Percentiles rank a stretch among this genome's conserved stretches.
Evolutionary conservation across 148 eudicot species (phyloP).

Genomic region (Silene conica): DNA sequence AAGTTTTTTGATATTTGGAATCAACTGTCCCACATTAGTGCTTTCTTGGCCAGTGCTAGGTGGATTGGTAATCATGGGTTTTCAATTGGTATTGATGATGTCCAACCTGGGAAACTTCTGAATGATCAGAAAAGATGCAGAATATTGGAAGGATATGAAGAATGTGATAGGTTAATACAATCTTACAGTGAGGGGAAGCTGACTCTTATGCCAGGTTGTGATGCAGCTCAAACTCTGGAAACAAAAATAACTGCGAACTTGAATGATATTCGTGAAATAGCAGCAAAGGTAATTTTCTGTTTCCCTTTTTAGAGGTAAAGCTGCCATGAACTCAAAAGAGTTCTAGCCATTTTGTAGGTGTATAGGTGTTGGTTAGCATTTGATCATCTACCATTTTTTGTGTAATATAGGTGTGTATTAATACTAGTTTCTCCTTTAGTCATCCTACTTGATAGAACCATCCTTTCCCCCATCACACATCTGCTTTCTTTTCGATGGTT

Average conservation of each 20-base stretch:
- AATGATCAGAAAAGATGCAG: constrained; percentile 34
- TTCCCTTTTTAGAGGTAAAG: background rate
- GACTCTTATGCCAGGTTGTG: constrained; percentile 66
- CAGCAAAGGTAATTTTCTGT: constrained; percentile 50
- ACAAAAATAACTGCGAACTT: constrained; percentile 48
- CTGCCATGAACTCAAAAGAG: background rate
- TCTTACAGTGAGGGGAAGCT: constrained; percentile 61
- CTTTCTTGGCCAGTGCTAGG: constrained; percentile 64
- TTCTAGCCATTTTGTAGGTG: too few species aligned
- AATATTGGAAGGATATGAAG: constrained; percentile 42
- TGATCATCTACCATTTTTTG: too few species aligned
- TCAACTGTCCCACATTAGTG: background rate
- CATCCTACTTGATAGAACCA: background rate
- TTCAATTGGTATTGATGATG: constrained; percentile 97
- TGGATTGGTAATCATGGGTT: constrained; percentile 99
- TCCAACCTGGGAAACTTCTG: constrained; percentile 66
- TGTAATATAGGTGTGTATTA: too few species aligned
- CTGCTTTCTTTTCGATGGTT: background rate
- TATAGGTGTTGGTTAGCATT: too few species aligned
- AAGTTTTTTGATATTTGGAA: background rate
- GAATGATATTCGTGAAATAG: constrained; percentile 68
- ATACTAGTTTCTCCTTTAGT: background rate
- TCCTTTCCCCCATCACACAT: background rate
- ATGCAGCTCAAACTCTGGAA: constrained; percentile 84
- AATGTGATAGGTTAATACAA: constrained; percentile 49